phyloP scores from a whole-genome alignment of 2,329 filamentous ascomycete genomes.

The Aspergillus flavus region DNA sequence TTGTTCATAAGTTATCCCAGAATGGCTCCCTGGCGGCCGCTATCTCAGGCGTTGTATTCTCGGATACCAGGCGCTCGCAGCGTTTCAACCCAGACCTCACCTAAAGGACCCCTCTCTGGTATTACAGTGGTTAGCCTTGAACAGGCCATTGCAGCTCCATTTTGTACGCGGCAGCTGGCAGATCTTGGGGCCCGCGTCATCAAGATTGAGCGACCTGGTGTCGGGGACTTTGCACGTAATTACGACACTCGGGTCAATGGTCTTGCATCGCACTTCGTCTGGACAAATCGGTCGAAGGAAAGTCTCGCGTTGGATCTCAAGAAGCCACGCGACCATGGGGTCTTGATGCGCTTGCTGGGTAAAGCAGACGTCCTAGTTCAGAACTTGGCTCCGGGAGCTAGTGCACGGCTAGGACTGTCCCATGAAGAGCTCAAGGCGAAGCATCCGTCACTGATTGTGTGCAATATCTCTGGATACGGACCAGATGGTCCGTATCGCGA shows the following conservation, averaged over 20 bases:
- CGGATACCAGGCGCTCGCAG: not conserved
- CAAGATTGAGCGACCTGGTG: constrained; percentile 56
- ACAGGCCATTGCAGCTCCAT: constrained; percentile 58
- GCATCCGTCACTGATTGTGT: constrained; percentile 54
- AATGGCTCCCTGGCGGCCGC: not conserved
- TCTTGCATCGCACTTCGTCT: constrained; percentile 58
- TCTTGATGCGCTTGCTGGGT: constrained; percentile 48
- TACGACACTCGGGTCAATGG: constrained; percentile 56
- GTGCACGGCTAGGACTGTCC: constrained; percentile 51
- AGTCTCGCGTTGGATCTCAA: constrained; percentile 57
- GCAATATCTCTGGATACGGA: constrained; percentile 58
- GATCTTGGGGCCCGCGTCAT: constrained; percentile 59
- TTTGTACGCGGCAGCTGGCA: constrained; percentile 58
- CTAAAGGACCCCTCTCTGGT: constrained; percentile 41
- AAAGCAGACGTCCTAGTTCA: constrained; percentile 57
- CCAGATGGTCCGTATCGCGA: constrained; percentile 54
- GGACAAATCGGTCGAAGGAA: constrained; percentile 59
- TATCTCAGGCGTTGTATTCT: not conserved
- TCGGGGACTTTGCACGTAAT: constrained; percentile 56
- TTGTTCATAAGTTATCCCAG: not conserved
- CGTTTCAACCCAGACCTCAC: constrained; percentile 7
- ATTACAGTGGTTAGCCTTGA: constrained; percentile 57
- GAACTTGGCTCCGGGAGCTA: constrained; percentile 56
- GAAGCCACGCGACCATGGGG: constrained; percentile 42
- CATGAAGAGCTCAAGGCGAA: constrained; percentile 46